Evolutionary conservation across 106 monocot genomes (phyloP).

Genomic region (Alisma plantagoaquatica): DNA sequence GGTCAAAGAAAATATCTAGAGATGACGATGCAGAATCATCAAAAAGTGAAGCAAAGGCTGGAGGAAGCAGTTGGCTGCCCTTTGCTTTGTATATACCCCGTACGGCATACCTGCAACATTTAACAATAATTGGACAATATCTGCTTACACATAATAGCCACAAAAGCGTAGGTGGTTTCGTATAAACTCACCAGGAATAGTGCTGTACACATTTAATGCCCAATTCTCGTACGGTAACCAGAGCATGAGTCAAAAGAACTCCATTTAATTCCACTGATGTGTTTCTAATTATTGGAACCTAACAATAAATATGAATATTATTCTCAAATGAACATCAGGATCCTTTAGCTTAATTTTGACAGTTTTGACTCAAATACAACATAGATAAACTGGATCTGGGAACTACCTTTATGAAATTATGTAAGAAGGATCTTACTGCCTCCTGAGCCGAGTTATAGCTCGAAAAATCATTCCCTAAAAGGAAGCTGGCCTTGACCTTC

Average conservation of each 20-base stretch:
- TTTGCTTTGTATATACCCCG: conserved; percentile 73
- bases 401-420: conserved; percentile 74
- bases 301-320: too few species aligned
- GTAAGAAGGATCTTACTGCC: conserved; percentile 61
- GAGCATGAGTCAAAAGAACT: conserved; percentile 71
- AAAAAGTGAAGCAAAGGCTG: conserved; percentile 89
- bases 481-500: conserved; percentile 70
- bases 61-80: conserved; percentile 84
- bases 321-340: too few species aligned
- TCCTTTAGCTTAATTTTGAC: too few species aligned
- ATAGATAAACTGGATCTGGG: not conserved
- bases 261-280: conserved; percentile 72
- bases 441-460: conserved; percentile 79
- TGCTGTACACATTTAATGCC: conserved; percentile 79
- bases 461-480: conserved; percentile 54
- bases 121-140: not conserved
- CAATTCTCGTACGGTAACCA: conserved; percentile 67
- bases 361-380: too few species aligned
- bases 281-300: conserved; percentile 72
- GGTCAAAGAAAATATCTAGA: conserved; percentile 95
- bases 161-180: too few species aligned
- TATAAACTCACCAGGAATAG: conserved; percentile 74
- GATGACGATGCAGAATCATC: conserved; percentile 85
- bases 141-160: not conserved
- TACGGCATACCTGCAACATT: conserved; percentile 57